Evolutionary conservation across 2,329 filamentous ascomycete species (phyloP).

Genomic region (Sclerotinia nivalis): DNA sequence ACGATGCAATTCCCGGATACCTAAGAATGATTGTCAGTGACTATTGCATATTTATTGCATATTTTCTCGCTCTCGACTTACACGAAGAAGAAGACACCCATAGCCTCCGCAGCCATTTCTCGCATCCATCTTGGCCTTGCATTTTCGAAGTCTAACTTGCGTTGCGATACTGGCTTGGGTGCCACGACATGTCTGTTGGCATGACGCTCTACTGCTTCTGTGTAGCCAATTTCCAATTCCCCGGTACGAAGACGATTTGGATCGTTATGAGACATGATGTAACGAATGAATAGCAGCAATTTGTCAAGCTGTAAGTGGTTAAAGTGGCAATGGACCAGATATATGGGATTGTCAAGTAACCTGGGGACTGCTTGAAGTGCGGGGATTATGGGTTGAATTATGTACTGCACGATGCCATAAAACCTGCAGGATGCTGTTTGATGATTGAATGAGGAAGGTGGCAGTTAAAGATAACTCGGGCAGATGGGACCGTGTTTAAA

Average conservation of each 20-base stretch:
- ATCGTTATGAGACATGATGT: slow-evolving; percentile 26
- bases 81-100: slow-evolving; percentile 59
- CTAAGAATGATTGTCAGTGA: slow-evolving; percentile 31
- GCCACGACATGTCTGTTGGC: slow-evolving; percentile 52
- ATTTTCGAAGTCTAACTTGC: slow-evolving; percentile 57
- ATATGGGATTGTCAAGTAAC: slow-evolving; percentile 4
- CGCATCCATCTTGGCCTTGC: slow-evolving; percentile 53
- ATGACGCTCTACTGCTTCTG: slow-evolving; percentile 54
- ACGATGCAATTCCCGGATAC: slow-evolving; percentile 54
- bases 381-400: slow-evolving; percentile 10
- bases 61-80: slow-evolving; percentile 24
- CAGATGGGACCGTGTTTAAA: slow-evolving; percentile 4
- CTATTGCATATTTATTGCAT: neutral
- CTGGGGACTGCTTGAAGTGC: neutral
- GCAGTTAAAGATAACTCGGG: neutral
- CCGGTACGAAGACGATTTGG: slow-evolving; percentile 33
- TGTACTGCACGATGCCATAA: neutral
- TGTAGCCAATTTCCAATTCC: slow-evolving; percentile 52
- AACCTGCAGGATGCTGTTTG: neutral
- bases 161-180: slow-evolving; percentile 52
- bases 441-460: slow-evolving; percentile 13
- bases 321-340: slow-evolving; percentile 5
- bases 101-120: slow-evolving; percentile 57
- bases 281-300: neutral
- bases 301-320: neutral